Base-by-base conservation (phyloP, 208 protist genomes). In the Trypanosoma rangeli region DNA sequence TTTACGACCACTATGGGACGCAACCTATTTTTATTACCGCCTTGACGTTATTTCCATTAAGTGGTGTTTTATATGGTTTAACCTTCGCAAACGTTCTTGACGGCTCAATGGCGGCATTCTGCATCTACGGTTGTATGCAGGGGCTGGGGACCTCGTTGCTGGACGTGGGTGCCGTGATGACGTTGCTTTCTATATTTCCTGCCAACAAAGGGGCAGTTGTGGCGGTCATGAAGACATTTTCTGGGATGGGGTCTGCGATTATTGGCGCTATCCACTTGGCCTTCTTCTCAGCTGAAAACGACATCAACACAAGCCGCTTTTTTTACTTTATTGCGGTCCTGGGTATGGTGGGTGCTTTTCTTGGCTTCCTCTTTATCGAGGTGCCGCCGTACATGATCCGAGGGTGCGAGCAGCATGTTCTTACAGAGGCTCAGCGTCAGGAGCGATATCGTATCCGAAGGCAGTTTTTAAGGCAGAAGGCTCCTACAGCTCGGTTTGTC, bases 161-260 rank as follows among this genome's bases (percentile, higher is more conserved):
- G 52, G 90, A 95, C 62, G 83, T 93, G 37, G 79, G 72, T 9
- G 66, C 70, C 28, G 76, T 90, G 48, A 93, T 95, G 90, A 95
- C 90, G 0, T 59, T 93, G 31, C 61, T 95, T 46, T 86, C 78
- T 58, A 76, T 92, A 29, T 95, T 95, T 67, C 90, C 90, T n/a
- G 85, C 77, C 62, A 84, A 85, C 48, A 73, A 85, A 1, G 90
- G 90, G 0, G 82, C 90, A 18, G 90, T 95, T 16, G 88, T 95
- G 57, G 90, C 80, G 4, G 74, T 95, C 10, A 88, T 92, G 85
- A 95, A 95, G 64, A 93, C 87, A 26, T 93, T 93, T 68, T 85
- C 89, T 49, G 90, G 90, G 13, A 74, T 95, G n/a, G 90, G 90
- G n/a, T 89, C 86, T 18, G 85, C 86, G 9, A 90, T 95, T 49